Percentiles rank a stretch among this genome's conserved stretches.
phyloP scores from a whole-genome alignment of 305 asterid species.

The Fraxinus ornus region DNA sequence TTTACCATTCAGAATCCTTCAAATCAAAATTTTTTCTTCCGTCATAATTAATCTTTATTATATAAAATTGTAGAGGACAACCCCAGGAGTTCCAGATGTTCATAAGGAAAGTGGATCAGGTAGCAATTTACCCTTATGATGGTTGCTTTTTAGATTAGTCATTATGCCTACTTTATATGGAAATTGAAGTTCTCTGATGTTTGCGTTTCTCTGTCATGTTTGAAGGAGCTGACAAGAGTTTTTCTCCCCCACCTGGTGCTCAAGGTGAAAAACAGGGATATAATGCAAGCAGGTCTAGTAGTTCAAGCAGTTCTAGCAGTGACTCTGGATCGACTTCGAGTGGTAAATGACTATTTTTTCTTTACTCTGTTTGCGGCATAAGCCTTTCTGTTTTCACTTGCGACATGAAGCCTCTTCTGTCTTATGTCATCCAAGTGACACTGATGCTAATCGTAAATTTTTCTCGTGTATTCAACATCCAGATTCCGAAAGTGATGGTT shows the following conservation, averaged over 20 bases:
- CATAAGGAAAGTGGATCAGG: conserved; percentile 33
- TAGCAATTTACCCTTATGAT: conserved; percentile 3
- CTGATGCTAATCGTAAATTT: background rate
- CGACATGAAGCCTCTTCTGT: background rate
- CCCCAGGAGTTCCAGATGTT: conserved; percentile 16
- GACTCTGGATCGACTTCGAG: conserved; percentile 57
- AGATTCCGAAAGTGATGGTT: conserved; percentile 53
- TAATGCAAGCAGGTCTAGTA: conserved; percentile 39
- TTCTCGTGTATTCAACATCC: conserved; percentile 9
- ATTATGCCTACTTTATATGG: background rate
- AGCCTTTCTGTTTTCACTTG: background rate
- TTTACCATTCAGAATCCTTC: background rate
- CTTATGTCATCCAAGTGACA: conserved; percentile 1
- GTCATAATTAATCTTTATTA: background rate
- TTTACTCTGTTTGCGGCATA: background rate
- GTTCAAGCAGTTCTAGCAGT: conserved; percentile 56
- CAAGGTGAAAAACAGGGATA: conserved; percentile 34
- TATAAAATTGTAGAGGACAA: conserved; percentile 29
- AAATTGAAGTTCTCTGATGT: background rate
- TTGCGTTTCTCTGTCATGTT: background rate
- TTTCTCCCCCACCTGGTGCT: conserved; percentile 15
- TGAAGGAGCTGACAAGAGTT: conserved; percentile 26
- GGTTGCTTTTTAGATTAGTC: background rate
- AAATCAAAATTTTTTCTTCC: background rate
- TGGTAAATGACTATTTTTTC: conserved; percentile 26